phyloP scores from a whole-genome alignment of 2,329 filamentous ascomycete genomes.

The Monilinia fructigena region DNA sequence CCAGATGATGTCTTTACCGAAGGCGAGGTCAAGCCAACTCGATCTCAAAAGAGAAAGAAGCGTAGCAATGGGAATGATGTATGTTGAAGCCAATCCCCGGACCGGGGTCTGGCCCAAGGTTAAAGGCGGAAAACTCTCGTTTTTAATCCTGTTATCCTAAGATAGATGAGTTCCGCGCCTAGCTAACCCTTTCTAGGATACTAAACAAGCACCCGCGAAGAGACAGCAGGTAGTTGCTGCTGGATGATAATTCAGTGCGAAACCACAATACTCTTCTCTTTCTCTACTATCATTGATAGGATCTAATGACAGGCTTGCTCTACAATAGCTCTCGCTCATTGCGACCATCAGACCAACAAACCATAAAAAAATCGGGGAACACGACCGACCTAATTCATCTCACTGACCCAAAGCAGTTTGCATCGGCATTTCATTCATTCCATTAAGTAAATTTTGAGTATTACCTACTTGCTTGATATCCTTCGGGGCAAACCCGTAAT shows the following conservation, averaged over 20 bases:
- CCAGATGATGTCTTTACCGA: slow-evolving; percentile 85
- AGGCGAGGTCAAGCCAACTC: slow-evolving; percentile 67
- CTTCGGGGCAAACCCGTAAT: slow-evolving; percentile 25
- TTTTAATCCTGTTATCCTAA: slow-evolving; percentile 17
- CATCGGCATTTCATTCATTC: slow-evolving; percentile 16
- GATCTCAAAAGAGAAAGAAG: slow-evolving; percentile 40
- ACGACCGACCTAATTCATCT: slow-evolving; percentile 11
- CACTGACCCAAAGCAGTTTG: slow-evolving; percentile 13
- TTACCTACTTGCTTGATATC: slow-evolving; percentile 23
- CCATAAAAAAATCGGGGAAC: not conserved
- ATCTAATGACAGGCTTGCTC: slow-evolving; percentile 37
- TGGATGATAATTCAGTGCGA: slow-evolving; percentile 38
- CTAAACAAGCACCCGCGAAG: slow-evolving; percentile 35
- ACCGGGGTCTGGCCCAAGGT: slow-evolving; percentile 22
- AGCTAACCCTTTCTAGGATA: slow-evolving; percentile 37
- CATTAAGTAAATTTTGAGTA: slow-evolving; percentile 29
- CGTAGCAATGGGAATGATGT: slow-evolving; percentile 37
- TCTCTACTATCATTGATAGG: slow-evolving; percentile 34
- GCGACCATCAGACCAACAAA: not conserved
- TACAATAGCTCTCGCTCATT: slow-evolving; percentile 15
- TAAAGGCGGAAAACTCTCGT: slow-evolving; percentile 21
- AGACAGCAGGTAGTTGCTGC: slow-evolving; percentile 40
- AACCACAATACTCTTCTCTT: slow-evolving; percentile 26
- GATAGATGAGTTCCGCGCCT: slow-evolving; percentile 4
- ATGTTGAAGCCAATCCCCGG: slow-evolving; percentile 27